Conservation (phyloP, 768 basidiomycete genomes). For the Suillus subluteus region DNA sequence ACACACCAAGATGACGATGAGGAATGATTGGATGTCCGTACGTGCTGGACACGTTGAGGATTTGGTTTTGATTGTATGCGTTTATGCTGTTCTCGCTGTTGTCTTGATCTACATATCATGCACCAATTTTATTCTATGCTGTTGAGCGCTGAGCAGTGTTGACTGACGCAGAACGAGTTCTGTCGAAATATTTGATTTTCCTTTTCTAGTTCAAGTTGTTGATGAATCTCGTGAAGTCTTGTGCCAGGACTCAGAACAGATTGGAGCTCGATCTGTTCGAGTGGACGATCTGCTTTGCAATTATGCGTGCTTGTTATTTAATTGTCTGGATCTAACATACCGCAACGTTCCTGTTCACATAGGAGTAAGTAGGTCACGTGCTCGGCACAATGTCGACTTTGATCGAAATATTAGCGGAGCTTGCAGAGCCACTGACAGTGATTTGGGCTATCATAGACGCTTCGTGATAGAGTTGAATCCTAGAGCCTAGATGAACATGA, state of each 20-base stretch:
- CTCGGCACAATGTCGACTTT: background rate
- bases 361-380: background rate
- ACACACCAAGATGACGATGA: constrained; percentile 64
- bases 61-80: background rate
- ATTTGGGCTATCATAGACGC: constrained; percentile 1
- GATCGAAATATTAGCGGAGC: background rate
- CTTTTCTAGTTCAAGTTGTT: background rate
- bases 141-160: background rate
- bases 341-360: background rate
- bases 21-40: constrained; percentile 15
- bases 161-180: too few species aligned
- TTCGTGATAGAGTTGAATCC: background rate
- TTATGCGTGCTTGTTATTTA: background rate
- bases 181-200: background rate
- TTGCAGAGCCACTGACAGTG: background rate
- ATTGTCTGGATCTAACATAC: background rate
- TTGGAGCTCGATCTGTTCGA: too few species aligned
- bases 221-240: too few species aligned
- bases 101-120: background rate
- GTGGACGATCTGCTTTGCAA: background rate
- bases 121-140: background rate
- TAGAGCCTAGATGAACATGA: constrained; percentile 3
- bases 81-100: background rate
- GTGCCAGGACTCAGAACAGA: too few species aligned
- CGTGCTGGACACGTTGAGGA: background rate